A percentile compares a stretch with the other conserved stretches of the same genome.
Evolutionary conservation across 2,329 filamentous ascomycete genomes (phyloP).

Genomic region (Dothidotthia symphoricarpi): DNA sequence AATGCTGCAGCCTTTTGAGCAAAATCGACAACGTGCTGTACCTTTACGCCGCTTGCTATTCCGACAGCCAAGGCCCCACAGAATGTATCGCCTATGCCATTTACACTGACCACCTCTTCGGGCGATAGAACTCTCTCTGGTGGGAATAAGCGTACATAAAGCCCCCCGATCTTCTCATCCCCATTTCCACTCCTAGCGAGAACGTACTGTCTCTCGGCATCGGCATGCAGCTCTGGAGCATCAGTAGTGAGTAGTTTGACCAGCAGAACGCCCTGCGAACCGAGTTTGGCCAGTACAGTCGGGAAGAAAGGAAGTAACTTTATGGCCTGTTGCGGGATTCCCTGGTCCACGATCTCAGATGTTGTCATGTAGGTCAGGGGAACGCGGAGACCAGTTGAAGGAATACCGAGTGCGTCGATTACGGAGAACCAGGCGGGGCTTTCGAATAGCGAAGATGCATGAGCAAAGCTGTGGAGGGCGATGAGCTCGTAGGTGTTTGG

Average conservation of each 20-base stretch:
- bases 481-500: slow-evolving; percentile 81
- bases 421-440: slow-evolving; percentile 71
- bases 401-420: slow-evolving; percentile 76
- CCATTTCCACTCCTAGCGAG: slow-evolving; percentile 58
- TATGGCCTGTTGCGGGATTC: slow-evolving; percentile 78
- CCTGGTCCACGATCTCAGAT: slow-evolving; percentile 67
- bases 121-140: slow-evolving; percentile 60
- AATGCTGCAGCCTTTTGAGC: slow-evolving; percentile 79
- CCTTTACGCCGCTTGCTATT: slow-evolving; percentile 56
- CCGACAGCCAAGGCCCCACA: slow-evolving; percentile 81
- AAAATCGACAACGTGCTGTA: slow-evolving; percentile 67
- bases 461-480: slow-evolving; percentile 73
- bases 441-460: slow-evolving; percentile 66
- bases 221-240: slow-evolving; percentile 65
- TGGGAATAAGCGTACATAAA: slow-evolving; percentile 76
- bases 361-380: slow-evolving; percentile 69
- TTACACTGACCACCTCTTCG: slow-evolving; percentile 78
- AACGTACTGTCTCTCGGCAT: slow-evolving; percentile 66
- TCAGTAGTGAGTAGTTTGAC: slow-evolving; percentile 66
- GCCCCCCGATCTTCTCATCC: slow-evolving; percentile 61
- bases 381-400: slow-evolving; percentile 65
- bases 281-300: slow-evolving; percentile 80
- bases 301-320: slow-evolving; percentile 88
- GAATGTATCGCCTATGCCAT: slow-evolving; percentile 93
- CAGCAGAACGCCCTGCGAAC: slow-evolving; percentile 70